Evolutionary conservation across 1,139 yeast species (phyloP).

Genomic region (Yamadazyma jaroonii): DNA sequence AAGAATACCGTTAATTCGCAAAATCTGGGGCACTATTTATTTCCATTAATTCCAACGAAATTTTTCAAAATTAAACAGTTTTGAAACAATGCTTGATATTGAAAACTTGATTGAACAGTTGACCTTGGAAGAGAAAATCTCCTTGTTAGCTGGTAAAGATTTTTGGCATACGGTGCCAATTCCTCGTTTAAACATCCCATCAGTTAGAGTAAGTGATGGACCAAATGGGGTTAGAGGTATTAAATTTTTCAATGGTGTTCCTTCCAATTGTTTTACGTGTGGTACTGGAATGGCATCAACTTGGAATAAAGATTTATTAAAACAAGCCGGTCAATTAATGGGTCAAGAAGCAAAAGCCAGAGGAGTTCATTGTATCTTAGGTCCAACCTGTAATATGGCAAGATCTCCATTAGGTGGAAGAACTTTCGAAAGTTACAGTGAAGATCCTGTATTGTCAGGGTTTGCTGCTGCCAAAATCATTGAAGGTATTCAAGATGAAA

Average conservation of each 20-base stretch:
- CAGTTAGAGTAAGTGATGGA: conserved; percentile 33
- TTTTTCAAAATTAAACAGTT: too few species aligned
- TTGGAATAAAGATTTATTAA: conserved; percentile 27
- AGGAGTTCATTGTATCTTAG: conserved; percentile 45
- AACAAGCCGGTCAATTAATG: conserved; percentile 30
- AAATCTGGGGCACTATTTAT: conserved; percentile 2
- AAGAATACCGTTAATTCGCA: not conserved
- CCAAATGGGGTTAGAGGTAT: conserved; percentile 38
- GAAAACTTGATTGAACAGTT: conserved; percentile 42
- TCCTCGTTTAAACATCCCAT: conserved; percentile 39
- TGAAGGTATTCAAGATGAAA: conserved; percentile 52
- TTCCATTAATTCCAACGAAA: not conserved
- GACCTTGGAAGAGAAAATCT: conserved; percentile 46
- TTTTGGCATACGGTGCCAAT: conserved; percentile 57
- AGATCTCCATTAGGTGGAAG: conserved; percentile 66
- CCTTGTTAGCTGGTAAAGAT: conserved; percentile 49
- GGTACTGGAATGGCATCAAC: conserved; percentile 46
- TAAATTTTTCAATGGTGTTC: conserved; percentile 28
- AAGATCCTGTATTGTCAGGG: conserved; percentile 60
- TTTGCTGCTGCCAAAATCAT: conserved; percentile 46
- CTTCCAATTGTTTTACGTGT: conserved; percentile 37
- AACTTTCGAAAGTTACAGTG: conserved; percentile 60
- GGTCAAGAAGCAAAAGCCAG: conserved; percentile 33
- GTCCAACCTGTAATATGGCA: conserved; percentile 56
- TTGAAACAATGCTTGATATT: conserved; percentile 32